A percentile compares a stretch with the other conserved stretches of the same genome.
phyloP scores from a whole-genome alignment of 768 basidiomycete genomes.

The Mycena capillaripes region DNA sequence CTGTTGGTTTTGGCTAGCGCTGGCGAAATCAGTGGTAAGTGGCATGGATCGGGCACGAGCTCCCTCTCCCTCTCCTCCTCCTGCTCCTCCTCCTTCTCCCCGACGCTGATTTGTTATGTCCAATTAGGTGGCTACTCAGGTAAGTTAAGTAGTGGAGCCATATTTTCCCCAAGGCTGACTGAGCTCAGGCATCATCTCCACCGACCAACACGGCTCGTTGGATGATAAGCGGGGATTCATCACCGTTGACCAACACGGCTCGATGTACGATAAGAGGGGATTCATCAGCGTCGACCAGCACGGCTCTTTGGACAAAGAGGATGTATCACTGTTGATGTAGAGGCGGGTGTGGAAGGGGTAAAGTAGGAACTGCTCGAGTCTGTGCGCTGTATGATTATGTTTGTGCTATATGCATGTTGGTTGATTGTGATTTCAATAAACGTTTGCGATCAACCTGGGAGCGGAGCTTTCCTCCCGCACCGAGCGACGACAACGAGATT shows the following conservation, averaged over 20 bases:
- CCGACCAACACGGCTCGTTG: slow-evolving; percentile 11
- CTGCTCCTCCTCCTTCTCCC: too few species aligned
- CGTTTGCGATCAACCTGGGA: slow-evolving; percentile 5
- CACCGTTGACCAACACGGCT: slow-evolving; percentile 7
- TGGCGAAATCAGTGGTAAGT: slow-evolving; percentile 3
- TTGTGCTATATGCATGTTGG: slow-evolving; percentile 6
- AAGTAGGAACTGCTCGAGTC: slow-evolving; percentile 14
- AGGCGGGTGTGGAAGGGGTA: not conserved
- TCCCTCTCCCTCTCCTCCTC: too few species aligned
- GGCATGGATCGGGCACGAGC: slow-evolving; percentile 3
- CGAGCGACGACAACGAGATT: slow-evolving; percentile 6
- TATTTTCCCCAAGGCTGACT: slow-evolving; percentile 1
- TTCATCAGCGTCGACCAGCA: slow-evolving; percentile 9
- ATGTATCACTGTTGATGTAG: slow-evolving; percentile 5
- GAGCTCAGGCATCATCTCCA: slow-evolving; percentile 9
- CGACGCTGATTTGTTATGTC: slow-evolving; percentile 4
- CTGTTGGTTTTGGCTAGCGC: slow-evolving; percentile 9
- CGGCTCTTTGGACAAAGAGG: slow-evolving; percentile 1
- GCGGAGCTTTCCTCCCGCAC: slow-evolving; percentile 1
- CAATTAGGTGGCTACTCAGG: slow-evolving; percentile 9
- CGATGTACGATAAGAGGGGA: not conserved
- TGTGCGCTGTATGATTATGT: slow-evolving; percentile 14
- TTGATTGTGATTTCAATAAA: slow-evolving; percentile 11
- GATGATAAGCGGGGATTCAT: slow-evolving; percentile 2
- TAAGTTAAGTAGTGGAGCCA: slow-evolving; percentile 8